Evolutionary conservation across 2,329 filamentous ascomycete genomes (phyloP), one percentile per base, ranked within the genome.

Genomic region (Aspergillus pseudoterreus): DNA sequence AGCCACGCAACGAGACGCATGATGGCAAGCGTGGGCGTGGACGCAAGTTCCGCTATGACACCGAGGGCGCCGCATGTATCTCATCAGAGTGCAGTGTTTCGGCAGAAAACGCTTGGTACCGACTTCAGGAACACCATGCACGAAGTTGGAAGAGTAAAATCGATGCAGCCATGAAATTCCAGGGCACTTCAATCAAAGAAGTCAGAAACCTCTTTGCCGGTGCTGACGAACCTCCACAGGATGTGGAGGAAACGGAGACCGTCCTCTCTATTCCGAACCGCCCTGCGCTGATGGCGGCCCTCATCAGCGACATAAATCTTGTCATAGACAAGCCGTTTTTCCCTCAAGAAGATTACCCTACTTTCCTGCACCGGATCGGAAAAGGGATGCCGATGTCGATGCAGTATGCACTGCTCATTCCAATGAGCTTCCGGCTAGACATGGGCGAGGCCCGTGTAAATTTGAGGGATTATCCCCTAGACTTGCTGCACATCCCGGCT

Each of bases 361-460:
- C 87, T 14, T 99, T 95, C 66, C 76, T 99, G 22, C 82, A 96
- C 65, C 83, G 84, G 44, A 86, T 97, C 52, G 94, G 94, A n/a
- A 99, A 99, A 73, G 94, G 94, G 1, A 95, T 99, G 84, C 94
- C 94, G 1, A 80, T 84, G 56, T 86, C 95, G 63, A 99, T 91
- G 82, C 78, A 92, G 64, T 99, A 97, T 68, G 85, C 90, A 9
- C 78, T 99, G 17, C 79, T 99, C 15, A 78, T 99, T 10, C 95
- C 94, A 0, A 90, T 96, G 85, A 88, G 88, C 68, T 80, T 99
- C 2, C 85, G 90, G 57, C 81, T 99, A 56, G 88, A 88, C 54
- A 92, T 96, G 85, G 88, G 91, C 45, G 94, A 99, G 71, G 90
- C 86, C 9, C 85, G 88, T 55, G 81, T 95, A n/a, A 87, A 86